Evolutionary conservation across 768 basidiomycete species (phyloP), one percentile per base, ranked within the genome.

Genomic region (Boletus subcaerulescens): DNA sequence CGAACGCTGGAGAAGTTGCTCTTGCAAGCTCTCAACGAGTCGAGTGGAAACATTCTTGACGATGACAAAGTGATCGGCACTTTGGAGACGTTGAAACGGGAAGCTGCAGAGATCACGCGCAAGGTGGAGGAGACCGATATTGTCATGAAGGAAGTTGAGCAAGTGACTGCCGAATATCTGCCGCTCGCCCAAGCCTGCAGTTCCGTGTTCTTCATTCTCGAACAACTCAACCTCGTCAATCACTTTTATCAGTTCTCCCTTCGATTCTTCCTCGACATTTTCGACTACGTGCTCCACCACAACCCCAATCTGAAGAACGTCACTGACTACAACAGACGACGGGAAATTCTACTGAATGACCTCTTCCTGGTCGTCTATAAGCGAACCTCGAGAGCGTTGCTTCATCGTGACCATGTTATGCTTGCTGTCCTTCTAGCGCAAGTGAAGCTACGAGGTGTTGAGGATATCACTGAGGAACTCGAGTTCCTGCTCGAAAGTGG

Each of bases 181-280:
- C 93, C 96, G 10, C 74, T 99, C 45, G 96, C 97, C 0, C 92
- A 94, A 65, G 93, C 94, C 5, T 97, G 95, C 80, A 96, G 94
- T 68, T 86, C 93, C 1, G 86, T 98, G 41, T 99, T 92, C 83
- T 99, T 99, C 75, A 89, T 96, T 55, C 77, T 99, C 63, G 96
- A 98, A 65, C 94, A 98, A 65, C 81, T 98, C 47, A 89, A 92
- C 68, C 80, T 89, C 50, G 83, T 98, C 76, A 93, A 96, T 66
- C 96, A 97, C 73, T 98, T 98, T 77, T 99, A 99, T 67, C 93
- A 98, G 71, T 99, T 99, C 79, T 98, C 97, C 2, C 80, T 99
- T 44, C 87, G 80, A 29, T 98, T 96, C 80, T 99, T 99, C 89
- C 82, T 98, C 55, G 96, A 97, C 69, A 96, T 98, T 66, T 99